Percentiles rank a stretch among this genome's conserved stretches.
Conservation (phyloP, 2,329 filamentous ascomycete genomes). For the Fusarium sp. region DNA sequence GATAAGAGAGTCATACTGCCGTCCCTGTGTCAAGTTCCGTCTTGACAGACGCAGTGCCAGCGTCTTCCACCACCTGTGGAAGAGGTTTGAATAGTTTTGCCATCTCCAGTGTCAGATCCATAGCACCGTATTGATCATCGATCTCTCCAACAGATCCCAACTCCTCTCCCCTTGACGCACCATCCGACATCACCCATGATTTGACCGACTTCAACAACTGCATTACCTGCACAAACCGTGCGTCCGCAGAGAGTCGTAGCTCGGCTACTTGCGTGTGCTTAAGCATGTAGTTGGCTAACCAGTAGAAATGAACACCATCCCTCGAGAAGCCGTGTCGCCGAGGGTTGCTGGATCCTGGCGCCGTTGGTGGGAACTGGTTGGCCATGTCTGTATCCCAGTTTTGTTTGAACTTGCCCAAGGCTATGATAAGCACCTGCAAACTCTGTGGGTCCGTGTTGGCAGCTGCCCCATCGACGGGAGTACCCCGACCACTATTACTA, state of each 20-base stretch:
- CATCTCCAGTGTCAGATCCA: slow-evolving; percentile 79
- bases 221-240: slow-evolving; percentile 73
- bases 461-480: slow-evolving; percentile 59
- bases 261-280: slow-evolving; percentile 70
- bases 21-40: slow-evolving; percentile 55
- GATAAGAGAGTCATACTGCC: slow-evolving; percentile 52
- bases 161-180: slow-evolving; percentile 76
- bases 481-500: slow-evolving; percentile 61
- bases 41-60: slow-evolving; percentile 61
- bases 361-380: slow-evolving; percentile 73
- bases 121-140: slow-evolving; percentile 75
- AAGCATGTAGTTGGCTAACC: slow-evolving; percentile 77
- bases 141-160: slow-evolving; percentile 79
- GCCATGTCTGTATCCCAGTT: slow-evolving; percentile 81
- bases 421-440: slow-evolving; percentile 66
- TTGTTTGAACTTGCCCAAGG: slow-evolving; percentile 80
- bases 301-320: slow-evolving; percentile 82
- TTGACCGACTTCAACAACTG: slow-evolving; percentile 73
- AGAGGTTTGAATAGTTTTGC: slow-evolving; percentile 78
- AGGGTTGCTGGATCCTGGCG: slow-evolving; percentile 63
- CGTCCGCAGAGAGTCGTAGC: slow-evolving; percentile 70
- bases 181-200: slow-evolving; percentile 74
- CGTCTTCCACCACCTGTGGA: slow-evolving; percentile 60
- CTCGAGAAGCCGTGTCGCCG: slow-evolving; percentile 79
- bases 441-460: slow-evolving; percentile 61